phyloP scores from a whole-genome alignment of 1,284 basidiomycete genomes.

The Tilletia indica region DNA sequence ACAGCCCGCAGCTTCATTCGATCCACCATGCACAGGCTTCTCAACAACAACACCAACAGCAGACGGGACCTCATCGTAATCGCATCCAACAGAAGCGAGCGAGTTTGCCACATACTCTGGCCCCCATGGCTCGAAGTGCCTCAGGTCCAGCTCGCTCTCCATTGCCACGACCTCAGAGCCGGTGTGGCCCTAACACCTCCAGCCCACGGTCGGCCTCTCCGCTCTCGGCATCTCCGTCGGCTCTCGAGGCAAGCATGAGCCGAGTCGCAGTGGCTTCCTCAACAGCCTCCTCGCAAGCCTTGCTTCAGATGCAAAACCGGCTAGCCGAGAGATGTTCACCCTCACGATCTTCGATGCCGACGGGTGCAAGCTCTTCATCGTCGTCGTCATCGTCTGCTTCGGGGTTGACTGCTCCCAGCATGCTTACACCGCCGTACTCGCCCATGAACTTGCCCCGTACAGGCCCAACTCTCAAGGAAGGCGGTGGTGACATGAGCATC shows the following conservation, averaged over 20 bases:
- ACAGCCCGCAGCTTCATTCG: neutral
- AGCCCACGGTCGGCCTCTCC: conserved; percentile 6
- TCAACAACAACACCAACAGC: neutral
- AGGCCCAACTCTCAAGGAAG: conserved; percentile 21
- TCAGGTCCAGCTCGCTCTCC: conserved; percentile 11
- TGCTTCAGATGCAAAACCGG: conserved; percentile 29
- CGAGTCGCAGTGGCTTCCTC: conserved; percentile 20
- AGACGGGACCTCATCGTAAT: conserved; percentile 18
- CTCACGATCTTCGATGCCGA: conserved; percentile 14
- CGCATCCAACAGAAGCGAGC: conserved; percentile 17
- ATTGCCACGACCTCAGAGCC: neutral
- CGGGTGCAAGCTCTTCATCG: conserved; percentile 3
- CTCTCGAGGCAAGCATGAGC: conserved; percentile 4
- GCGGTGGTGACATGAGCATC: conserved; percentile 18
- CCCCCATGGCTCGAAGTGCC: conserved; percentile 5
- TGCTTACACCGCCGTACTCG: conserved; percentile 41
- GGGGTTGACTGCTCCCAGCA: conserved; percentile 19
- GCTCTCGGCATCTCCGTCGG: neutral
- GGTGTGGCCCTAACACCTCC: neutral
- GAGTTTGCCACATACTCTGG: conserved; percentile 14
- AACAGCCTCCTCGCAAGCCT: conserved; percentile 27
- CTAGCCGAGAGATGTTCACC: conserved; percentile 23
- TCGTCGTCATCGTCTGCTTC: conserved; percentile 6
- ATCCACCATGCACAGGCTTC: neutral
- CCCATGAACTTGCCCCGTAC: conserved; percentile 29